Conservation (phyloP, 2,329 filamentous ascomycete genomes). For the Fusarium mundagurra region DNA sequence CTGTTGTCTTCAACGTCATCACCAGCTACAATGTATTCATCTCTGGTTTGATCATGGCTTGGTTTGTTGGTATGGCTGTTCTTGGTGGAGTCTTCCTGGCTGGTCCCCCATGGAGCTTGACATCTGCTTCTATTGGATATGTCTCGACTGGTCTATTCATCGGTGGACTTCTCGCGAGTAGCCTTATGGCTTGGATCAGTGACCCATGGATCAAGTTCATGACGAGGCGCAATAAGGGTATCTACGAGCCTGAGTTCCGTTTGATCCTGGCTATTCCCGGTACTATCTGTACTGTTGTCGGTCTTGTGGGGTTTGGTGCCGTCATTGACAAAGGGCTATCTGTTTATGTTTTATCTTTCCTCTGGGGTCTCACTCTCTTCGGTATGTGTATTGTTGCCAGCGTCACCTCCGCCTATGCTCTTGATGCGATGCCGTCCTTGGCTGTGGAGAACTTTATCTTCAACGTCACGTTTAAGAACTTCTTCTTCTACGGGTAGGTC, state of each 20-base stretch:
- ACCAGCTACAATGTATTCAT: conserved; percentile 10
- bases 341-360: not conserved
- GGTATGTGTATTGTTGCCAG: conserved; percentile 3
- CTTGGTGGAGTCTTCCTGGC: conserved; percentile 17
- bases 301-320: conserved; percentile 5
- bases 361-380: conserved; percentile 14
- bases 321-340: not conserved
- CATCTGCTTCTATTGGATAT: conserved; percentile 10
- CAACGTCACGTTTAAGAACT: conserved; percentile 19
- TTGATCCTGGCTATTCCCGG: not conserved
- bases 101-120: conserved; percentile 6
- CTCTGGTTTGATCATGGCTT: conserved; percentile 5
- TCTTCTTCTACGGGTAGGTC: conserved; percentile 13
- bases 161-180: conserved; percentile 4
- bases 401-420: not conserved
- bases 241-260: conserved; percentile 21
- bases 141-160: conserved; percentile 2
- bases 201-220: conserved; percentile 8
- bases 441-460: conserved; percentile 18
- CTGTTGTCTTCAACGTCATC: not conserved
- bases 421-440: conserved; percentile 6
- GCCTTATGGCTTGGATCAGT: not conserved
- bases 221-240: conserved; percentile 6
- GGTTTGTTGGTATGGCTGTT: conserved; percentile 14
- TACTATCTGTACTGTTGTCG: not conserved